phyloP scores from a whole-genome alignment of 164 flowering plant genomes.

The Nymphaea thermarum region DNA sequence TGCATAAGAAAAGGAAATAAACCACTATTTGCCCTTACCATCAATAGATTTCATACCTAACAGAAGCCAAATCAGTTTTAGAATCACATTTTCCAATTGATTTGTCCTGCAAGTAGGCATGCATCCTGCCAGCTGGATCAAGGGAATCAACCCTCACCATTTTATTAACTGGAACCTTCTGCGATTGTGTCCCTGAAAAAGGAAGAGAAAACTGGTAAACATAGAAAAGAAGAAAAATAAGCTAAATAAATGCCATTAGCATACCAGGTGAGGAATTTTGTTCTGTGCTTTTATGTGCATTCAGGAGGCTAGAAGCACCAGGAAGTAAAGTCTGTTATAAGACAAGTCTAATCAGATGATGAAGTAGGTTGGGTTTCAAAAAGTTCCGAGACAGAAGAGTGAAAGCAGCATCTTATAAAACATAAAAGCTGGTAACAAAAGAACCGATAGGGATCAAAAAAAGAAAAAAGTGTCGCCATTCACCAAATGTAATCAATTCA shows the following conservation, averaged over 20 bases:
- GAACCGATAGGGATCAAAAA: too few species aligned
- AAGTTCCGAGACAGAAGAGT: slow-evolving; percentile 1
- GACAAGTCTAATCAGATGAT: neutral
- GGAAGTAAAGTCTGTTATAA: slow-evolving; percentile 32
- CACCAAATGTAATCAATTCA: too few species aligned
- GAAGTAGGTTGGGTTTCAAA: too few species aligned
- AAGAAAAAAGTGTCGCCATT: too few species aligned
- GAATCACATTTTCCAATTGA: slow-evolving; percentile 18
- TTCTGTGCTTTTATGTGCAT: slow-evolving; percentile 19
- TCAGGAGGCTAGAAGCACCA: slow-evolving; percentile 21
- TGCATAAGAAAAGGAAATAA: too few species aligned
- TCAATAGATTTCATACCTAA: slow-evolving; percentile 35
- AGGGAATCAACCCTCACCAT: slow-evolving; percentile 81
- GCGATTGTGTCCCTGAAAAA: slow-evolving; percentile 32
- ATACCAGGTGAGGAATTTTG: slow-evolving; percentile 38
- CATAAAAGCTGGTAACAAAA: too few species aligned
- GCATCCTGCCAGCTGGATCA: slow-evolving; percentile 92
- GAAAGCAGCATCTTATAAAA: too few species aligned
- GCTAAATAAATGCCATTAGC: slow-evolving; percentile 3
- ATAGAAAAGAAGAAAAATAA: neutral
- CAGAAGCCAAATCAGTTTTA: slow-evolving; percentile 36
- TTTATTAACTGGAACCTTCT: slow-evolving; percentile 71
- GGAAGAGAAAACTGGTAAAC: neutral
- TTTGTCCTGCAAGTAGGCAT: slow-evolving; percentile 64
- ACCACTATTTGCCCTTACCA: too few species aligned